Conservation (phyloP, 768 basidiomycete genomes). For the Glaciozyma martinii region DNA sequence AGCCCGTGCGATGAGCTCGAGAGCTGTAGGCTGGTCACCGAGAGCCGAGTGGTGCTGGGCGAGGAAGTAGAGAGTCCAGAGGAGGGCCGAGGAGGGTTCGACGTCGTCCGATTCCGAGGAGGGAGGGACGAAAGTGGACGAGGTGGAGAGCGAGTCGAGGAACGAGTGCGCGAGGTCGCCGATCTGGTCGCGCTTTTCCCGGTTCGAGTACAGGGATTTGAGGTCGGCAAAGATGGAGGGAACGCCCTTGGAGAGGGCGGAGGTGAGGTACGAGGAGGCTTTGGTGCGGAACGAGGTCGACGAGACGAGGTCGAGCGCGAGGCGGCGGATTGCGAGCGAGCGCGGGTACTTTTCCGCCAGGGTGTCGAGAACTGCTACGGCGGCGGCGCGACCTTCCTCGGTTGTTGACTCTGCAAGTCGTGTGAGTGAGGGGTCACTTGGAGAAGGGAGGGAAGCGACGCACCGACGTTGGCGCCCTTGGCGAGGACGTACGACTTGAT, state of each 20-base stretch:
- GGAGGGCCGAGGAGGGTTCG: slow-evolving; percentile 67
- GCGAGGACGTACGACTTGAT: slow-evolving; percentile 64
- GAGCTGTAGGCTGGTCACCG: slow-evolving; percentile 44
- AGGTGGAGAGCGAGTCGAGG: slow-evolving; percentile 15
- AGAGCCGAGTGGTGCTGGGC: slow-evolving; percentile 76
- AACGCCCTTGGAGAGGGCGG: slow-evolving; percentile 69
- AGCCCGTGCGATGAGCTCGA: slow-evolving; percentile 58
- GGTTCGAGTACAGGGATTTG: slow-evolving; percentile 64
- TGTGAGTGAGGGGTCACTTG: not conserved
- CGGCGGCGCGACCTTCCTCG: slow-evolving; percentile 49
- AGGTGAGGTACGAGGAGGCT: slow-evolving; percentile 57
- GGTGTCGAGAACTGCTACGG: slow-evolving; percentile 52
- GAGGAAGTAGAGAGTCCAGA: slow-evolving; percentile 94
- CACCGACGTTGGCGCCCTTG: slow-evolving; percentile 60
- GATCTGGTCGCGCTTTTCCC: slow-evolving; percentile 59
- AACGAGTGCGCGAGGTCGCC: slow-evolving; percentile 55
- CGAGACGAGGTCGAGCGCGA: slow-evolving; percentile 60
- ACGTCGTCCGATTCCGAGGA: slow-evolving; percentile 29
- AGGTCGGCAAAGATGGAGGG: slow-evolving; percentile 89
- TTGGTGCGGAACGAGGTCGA: slow-evolving; percentile 56
- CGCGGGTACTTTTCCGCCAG: slow-evolving; percentile 58
- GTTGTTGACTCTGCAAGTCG: slow-evolving; percentile 6
- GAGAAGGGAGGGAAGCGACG: slow-evolving; percentile 28
- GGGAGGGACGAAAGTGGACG: slow-evolving; percentile 13
- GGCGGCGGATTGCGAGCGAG: slow-evolving; percentile 60